Conservation (phyloP, 2,329 filamentous ascomycete genomes). For the Penicillium sp. region DNA sequence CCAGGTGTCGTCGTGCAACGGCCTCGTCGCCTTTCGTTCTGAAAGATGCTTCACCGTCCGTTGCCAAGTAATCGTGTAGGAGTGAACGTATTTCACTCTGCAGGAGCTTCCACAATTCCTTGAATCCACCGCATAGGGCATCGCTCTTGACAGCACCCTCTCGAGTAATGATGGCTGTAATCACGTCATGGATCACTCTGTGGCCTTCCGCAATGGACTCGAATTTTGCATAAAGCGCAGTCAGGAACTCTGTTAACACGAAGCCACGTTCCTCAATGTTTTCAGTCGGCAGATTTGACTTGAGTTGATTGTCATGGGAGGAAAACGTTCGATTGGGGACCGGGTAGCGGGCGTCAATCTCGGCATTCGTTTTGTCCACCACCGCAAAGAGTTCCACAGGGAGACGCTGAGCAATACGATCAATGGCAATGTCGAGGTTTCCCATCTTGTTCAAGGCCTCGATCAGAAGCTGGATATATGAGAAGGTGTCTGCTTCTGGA, state of each 20-base stretch:
- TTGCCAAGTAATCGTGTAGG: conserved; percentile 92
- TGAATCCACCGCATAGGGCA: conserved; percentile 78
- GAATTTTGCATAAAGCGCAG: conserved; percentile 91
- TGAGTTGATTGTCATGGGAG: conserved; percentile 39
- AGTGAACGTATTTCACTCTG: conserved; percentile 95
- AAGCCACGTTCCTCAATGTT: conserved; percentile 73
- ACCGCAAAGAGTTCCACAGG: conserved; percentile 91
- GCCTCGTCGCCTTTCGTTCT: conserved; percentile 48
- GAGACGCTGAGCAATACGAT: conserved; percentile 84
- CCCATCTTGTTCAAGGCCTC: conserved; percentile 88
- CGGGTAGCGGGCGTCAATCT: conserved; percentile 90
- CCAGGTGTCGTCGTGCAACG: conserved; percentile 47
- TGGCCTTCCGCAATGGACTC: conserved; percentile 96
- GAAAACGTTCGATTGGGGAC: conserved; percentile 57
- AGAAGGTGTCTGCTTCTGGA: conserved; percentile 90
- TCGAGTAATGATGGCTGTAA: conserved; percentile 75
- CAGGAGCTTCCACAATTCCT: conserved; percentile 94
- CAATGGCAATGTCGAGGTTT: conserved; percentile 75
- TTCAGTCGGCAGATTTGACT: conserved; percentile 56
- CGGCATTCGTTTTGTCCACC: conserved; percentile 89
- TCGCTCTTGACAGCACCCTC: conserved; percentile 62
- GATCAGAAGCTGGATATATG: conserved; percentile 80
- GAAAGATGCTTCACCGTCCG: conserved; percentile 68
- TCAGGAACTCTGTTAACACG: conserved; percentile 85
- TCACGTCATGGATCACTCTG: conserved; percentile 85